Conservation (phyloP, 805 yeast species). For the Cyberlindnera samutprakarnensis region DNA sequence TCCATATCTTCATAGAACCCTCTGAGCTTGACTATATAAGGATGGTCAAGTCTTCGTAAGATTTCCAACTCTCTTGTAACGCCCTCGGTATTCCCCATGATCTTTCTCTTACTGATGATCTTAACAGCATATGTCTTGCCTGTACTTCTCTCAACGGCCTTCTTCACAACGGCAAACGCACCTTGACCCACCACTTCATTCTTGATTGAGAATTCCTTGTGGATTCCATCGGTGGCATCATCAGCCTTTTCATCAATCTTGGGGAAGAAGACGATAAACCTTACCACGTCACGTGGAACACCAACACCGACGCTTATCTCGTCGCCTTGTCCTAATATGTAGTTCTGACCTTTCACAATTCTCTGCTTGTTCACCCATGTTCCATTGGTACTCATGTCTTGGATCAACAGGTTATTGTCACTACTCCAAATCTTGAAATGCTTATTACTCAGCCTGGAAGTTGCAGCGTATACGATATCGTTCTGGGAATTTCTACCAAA, state of each 20-base stretch:
- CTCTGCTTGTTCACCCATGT: constrained; percentile 75
- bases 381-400: constrained; percentile 85
- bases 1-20: constrained; percentile 82
- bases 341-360: constrained; percentile 69
- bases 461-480: constrained; percentile 53
- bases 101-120: constrained; percentile 75
- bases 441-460: constrained; percentile 63
- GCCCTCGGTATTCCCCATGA: constrained; percentile 71
- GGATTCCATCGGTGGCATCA: constrained; percentile 38
- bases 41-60: constrained; percentile 69
- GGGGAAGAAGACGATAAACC: constrained; percentile 37
- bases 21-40: constrained; percentile 74
- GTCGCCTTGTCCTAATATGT: constrained; percentile 85
- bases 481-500: constrained; percentile 69
- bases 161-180: constrained; percentile 95
- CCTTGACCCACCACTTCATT: constrained; percentile 93
- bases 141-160: constrained; percentile 77
- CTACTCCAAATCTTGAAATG: constrained; percentile 72
- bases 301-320: constrained; percentile 89
- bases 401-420: constrained; percentile 37
- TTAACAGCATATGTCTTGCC: constrained; percentile 89
- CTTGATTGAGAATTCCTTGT: constrained; percentile 64
- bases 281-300: constrained; percentile 56
- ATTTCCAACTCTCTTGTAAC: constrained; percentile 84
- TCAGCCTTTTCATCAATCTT: constrained; percentile 12